Evolutionary conservation across 805 yeast species (phyloP).

Genomic region (Sungouiella thailandica): DNA sequence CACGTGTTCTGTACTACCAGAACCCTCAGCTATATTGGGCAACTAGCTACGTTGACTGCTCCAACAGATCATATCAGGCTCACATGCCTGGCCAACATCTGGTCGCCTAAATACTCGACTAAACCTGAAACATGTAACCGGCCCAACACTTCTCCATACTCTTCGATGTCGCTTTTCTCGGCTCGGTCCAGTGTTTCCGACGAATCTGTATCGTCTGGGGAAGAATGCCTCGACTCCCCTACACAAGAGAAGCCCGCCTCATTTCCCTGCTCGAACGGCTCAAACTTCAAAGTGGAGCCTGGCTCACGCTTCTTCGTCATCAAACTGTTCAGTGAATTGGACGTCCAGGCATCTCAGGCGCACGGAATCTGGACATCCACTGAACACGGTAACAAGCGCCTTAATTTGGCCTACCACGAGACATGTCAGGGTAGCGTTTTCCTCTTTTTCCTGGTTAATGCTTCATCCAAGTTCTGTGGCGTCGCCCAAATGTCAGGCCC

Average conservation of each 20-base stretch:
- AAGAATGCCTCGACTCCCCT: neutral
- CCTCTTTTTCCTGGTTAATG: slow-evolving; percentile 53
- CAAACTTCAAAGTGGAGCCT: neutral
- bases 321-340: slow-evolving; percentile 46
- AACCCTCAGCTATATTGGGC: slow-evolving; percentile 2
- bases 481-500: slow-evolving; percentile 45
- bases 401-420: slow-evolving; percentile 39
- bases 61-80: slow-evolving; percentile 3
- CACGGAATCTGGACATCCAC: slow-evolving; percentile 59
- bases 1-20: slow-evolving; percentile 3
- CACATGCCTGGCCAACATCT: slow-evolving; percentile 7
- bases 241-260: neutral
- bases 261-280: neutral
- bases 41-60: slow-evolving; percentile 3
- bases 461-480: slow-evolving; percentile 42
- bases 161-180: too few species aligned
- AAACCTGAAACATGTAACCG: too few species aligned
- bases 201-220: neutral
- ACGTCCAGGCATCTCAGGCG: slow-evolving; percentile 45
- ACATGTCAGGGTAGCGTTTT: slow-evolving; percentile 32
- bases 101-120: too few species aligned
- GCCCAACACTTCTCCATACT: too few species aligned
- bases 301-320: slow-evolving; percentile 43
- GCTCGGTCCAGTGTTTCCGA: neutral
- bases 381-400: slow-evolving; percentile 48